A percentile compares a stretch with the other conserved stretches of the same genome.
These are phyloP conservation scores for Sugiyamaella chiloensis DNA, from an alignment of 805 yeast genomes.

Conservation along the genomic window DNA sequence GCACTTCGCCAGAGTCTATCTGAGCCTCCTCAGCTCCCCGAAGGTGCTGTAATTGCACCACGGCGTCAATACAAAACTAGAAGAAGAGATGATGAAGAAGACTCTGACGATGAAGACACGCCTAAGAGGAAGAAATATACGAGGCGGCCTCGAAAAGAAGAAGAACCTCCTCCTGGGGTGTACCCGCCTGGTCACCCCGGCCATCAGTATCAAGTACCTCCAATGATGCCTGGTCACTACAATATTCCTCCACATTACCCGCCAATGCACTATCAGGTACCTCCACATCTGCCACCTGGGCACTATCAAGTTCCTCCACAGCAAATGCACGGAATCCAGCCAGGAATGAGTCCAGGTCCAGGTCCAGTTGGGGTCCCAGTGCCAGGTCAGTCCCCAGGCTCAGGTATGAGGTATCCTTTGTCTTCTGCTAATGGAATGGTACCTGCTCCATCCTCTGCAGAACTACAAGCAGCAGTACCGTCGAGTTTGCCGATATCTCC, in stretches of 20 bases:
- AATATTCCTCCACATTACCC: background rate
- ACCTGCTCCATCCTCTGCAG: too few relatives aligned
- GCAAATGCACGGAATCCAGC: too few relatives aligned
- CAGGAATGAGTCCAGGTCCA: too few relatives aligned
- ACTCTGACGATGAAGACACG: conserved; percentile 14
- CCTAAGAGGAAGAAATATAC: conserved; percentile 15
- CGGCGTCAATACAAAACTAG: conserved; percentile 23
- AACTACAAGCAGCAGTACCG: too few relatives aligned
- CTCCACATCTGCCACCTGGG: background rate
- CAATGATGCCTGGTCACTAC: background rate
- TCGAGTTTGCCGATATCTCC: too few relatives aligned
- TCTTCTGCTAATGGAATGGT: too few relatives aligned
- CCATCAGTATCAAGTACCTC: too few relatives aligned
- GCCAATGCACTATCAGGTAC: conserved; percentile 4
- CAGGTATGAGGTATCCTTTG: too few relatives aligned
- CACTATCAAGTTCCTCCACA: background rate
- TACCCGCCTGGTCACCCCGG: background rate
- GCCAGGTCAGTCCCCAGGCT: too few relatives aligned
- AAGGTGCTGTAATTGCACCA: conserved; percentile 17
- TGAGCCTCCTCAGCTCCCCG: conserved; percentile 21
- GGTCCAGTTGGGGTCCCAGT: too few relatives aligned
- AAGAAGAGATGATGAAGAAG: conserved; percentile 19
- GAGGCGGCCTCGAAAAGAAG: background rate
- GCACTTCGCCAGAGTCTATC: conserved; percentile 27
- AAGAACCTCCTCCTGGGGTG: conserved; percentile 3